These are phyloP conservation scores for Avena insularis DNA, from an alignment of 176 grass and related monocot genomes.

Conservation along the genomic window DNA sequence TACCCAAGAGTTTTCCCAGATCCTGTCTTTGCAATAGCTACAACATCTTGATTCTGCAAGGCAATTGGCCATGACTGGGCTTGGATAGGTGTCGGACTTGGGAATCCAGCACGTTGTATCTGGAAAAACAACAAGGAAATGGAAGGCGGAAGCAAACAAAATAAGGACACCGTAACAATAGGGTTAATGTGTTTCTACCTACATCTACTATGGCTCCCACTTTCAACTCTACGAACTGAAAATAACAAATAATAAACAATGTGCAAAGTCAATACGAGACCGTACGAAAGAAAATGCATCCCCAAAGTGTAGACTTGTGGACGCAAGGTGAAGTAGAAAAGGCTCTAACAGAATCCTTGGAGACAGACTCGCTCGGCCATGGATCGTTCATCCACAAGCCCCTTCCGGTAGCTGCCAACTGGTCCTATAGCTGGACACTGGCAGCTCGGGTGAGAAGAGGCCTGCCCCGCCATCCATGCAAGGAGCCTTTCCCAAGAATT, in stretches of 20 bases:
- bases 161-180: constrained; percentile 29
- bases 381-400: constrained; percentile 50
- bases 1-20: constrained; percentile 98
- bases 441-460: constrained; percentile 45
- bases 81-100: constrained; percentile 93
- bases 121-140: constrained; percentile 44
- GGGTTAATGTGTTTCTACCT: constrained; percentile 1
- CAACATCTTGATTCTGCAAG: constrained; percentile 88
- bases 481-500: constrained; percentile 46
- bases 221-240: constrained; percentile 19
- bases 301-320: constrained; percentile 38
- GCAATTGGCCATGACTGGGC: constrained; percentile 98
- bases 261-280: constrained; percentile 44
- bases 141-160: constrained; percentile 30
- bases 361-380: constrained; percentile 38
- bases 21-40: constrained; percentile 97
- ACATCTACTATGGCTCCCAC: constrained; percentile 24
- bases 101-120: constrained; percentile 83
- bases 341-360: constrained; percentile 60
- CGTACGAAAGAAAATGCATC: constrained; percentile 46
- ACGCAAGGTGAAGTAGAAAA: constrained; percentile 62
- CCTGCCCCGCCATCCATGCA: constrained; percentile 44
- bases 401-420: constrained; percentile 51
- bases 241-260: constrained; percentile 50
- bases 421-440: constrained; percentile 36